Percentiles rank a stretch among this genome's conserved stretches.
These are phyloP conservation scores for Acacia crassicarpa DNA, from an alignment of 306 rosid species.

Conservation along the genomic window DNA sequence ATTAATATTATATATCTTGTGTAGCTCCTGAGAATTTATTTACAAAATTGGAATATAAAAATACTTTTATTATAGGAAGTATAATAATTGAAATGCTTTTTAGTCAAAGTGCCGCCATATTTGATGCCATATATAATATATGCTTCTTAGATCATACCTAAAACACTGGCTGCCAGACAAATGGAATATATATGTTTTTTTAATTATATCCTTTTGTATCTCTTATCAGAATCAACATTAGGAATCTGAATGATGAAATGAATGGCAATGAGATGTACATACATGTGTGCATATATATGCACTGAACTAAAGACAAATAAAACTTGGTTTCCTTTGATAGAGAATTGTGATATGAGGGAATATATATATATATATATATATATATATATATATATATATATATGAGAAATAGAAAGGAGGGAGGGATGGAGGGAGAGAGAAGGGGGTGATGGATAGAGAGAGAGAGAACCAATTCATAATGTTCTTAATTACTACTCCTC, in stretches of 20 bases:
- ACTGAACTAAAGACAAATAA: slow-evolving; percentile 12
- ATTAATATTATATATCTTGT: background rate
- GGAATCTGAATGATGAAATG: background rate
- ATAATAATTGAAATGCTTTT: background rate
- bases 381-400: background rate
- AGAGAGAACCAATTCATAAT: background rate
- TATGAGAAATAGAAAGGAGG: background rate
- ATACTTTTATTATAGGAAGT: background rate
- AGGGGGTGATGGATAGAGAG: background rate
- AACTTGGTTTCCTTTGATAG: slow-evolving; percentile 33
- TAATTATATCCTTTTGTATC: background rate
- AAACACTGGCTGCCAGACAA: background rate
- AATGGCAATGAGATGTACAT: background rate
- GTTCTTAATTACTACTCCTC: background rate
- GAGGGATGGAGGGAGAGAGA: background rate
- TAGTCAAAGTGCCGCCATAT: background rate
- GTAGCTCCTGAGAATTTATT: background rate
- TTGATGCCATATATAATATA: slow-evolving; percentile 3
- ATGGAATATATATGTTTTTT: slow-evolving; percentile 12
- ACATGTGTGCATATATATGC: background rate
- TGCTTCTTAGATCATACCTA: background rate
- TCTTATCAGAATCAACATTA: background rate
- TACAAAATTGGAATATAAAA: background rate
- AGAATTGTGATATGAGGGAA: slow-evolving; percentile 14
- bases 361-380: background rate